These are phyloP conservation scores for Lactarius akahatsu DNA, from an alignment of 768 basidiomycete species.

Conservation along the genomic window DNA sequence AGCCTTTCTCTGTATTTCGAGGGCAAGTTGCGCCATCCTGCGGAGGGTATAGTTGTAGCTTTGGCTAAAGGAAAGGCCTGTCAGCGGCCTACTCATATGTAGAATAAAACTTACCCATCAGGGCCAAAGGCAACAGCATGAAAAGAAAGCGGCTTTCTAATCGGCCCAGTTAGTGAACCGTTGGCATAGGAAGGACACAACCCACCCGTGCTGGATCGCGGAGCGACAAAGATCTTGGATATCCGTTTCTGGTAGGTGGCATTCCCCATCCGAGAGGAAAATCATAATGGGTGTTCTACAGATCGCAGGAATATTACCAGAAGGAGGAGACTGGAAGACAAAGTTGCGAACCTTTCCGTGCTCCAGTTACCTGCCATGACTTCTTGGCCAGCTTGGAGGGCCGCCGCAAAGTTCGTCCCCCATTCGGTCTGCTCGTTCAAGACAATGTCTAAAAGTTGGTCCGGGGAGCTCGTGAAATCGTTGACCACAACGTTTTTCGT, in stretches of 20 bases:
- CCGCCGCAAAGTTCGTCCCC: slow-evolving; percentile 46
- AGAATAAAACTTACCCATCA: slow-evolving; percentile 36
- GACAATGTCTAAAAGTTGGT: background rate
- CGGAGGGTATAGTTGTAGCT: slow-evolving; percentile 35
- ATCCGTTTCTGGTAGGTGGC: slow-evolving; percentile 33
- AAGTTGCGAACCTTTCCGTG: slow-evolving; percentile 45
- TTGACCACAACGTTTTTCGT: background rate
- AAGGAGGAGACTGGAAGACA: background rate
- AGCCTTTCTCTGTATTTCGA: slow-evolving; percentile 44
- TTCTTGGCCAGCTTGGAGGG: slow-evolving; percentile 39
- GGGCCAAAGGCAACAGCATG: slow-evolving; percentile 51
- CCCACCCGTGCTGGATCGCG: slow-evolving; percentile 48
- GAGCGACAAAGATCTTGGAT: slow-evolving; percentile 45
- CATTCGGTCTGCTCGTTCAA: slow-evolving; percentile 31
- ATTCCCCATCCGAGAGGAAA: background rate
- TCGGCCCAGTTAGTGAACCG: background rate
- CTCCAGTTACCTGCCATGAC: slow-evolving; percentile 50
- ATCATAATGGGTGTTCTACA: background rate
- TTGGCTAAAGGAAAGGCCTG: slow-evolving; percentile 46
- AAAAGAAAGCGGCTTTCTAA: slow-evolving; percentile 55
- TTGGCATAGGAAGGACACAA: background rate
- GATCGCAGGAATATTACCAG: background rate
- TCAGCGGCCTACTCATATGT: background rate
- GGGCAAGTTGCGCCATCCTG: slow-evolving; percentile 52
- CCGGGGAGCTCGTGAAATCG: background rate